These are phyloP conservation scores for Davidsoniella australis DNA, from an alignment of 2,329 filamentous ascomycete species.

Conservation along the genomic window DNA sequence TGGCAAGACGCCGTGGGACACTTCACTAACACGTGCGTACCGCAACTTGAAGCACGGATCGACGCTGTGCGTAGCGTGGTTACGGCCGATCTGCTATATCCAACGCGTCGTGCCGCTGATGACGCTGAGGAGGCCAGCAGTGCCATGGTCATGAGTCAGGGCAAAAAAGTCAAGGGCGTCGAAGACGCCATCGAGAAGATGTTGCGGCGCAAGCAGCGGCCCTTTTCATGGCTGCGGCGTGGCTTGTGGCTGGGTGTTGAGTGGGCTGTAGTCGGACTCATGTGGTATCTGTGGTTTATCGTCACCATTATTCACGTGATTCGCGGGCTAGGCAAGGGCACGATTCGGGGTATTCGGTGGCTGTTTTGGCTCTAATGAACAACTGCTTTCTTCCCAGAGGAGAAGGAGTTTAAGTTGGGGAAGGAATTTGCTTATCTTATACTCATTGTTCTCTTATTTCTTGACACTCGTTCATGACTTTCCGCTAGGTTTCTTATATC, in stretches of 20 bases:
- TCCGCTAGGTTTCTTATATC: background rate
- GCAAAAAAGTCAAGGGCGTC: constrained; percentile 64
- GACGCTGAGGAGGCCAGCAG: constrained; percentile 64
- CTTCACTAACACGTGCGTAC: constrained; percentile 29
- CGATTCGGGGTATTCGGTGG: constrained; percentile 52
- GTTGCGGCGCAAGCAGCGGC: constrained; percentile 47
- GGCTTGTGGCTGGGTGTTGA: constrained; percentile 70
- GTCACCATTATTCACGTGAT: constrained; percentile 59
- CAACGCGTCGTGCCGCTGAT: constrained; percentile 53
- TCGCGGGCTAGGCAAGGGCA: constrained; percentile 42
- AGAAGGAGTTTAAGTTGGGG: background rate
- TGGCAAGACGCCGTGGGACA: constrained; percentile 42
- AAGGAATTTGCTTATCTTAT: background rate
- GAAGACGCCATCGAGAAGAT: constrained; percentile 64
- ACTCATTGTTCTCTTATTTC: background rate
- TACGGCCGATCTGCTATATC: constrained; percentile 35
- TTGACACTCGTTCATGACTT: background rate
- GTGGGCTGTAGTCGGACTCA: constrained; percentile 71
- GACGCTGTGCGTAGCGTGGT: constrained; percentile 30
- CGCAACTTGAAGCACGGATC: constrained; percentile 32
- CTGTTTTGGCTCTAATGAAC: constrained; percentile 54
- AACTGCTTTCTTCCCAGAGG: too few relatives aligned
- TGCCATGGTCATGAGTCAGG: constrained; percentile 59
- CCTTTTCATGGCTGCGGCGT: constrained; percentile 57
- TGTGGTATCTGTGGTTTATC: constrained; percentile 90